These are phyloP conservation scores for Exophiala spinifera DNA, from an alignment of 2,329 filamentous ascomycete species.

Conservation along the genomic window DNA sequence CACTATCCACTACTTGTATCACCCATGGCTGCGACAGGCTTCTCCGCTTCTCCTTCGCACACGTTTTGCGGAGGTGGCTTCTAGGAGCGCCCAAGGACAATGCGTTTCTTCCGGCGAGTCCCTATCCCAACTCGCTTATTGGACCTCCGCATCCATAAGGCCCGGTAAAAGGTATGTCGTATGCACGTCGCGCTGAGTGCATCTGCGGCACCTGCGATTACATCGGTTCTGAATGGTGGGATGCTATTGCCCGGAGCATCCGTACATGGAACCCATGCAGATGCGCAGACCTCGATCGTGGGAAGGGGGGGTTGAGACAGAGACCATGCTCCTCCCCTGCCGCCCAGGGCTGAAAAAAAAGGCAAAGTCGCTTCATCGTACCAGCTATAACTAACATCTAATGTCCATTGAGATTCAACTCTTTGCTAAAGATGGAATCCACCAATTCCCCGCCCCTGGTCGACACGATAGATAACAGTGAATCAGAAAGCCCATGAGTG, in stretches of 20 bases:
- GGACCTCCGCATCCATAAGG: neutral
- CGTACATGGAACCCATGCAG: no score
- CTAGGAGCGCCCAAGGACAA: neutral
- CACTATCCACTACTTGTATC: neutral
- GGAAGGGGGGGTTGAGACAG: no score
- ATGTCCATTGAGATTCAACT: constrained; percentile 6
- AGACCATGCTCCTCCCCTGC: neutral
- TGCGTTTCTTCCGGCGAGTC: neutral
- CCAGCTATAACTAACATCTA: neutral
- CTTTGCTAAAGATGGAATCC: constrained; percentile 63
- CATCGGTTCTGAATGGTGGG: no score
- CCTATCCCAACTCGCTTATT: neutral
- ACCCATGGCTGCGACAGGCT: neutral
- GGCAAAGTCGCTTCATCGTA: neutral
- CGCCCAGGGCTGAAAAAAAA: neutral
- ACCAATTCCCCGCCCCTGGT: constrained; percentile 76
- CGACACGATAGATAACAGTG: constrained; percentile 73
- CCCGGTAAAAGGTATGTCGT: neutral
- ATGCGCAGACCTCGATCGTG: no score
- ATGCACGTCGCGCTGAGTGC: neutral
- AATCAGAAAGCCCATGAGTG: constrained; percentile 85
- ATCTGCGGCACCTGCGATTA: neutral
- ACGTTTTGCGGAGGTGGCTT: constrained; percentile 2
- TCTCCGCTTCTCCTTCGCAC: neutral
- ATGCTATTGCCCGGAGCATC: no score